Conservation (phyloP, 202 grass and related monocot genomes). For the Sporobolus alterniflorus region DNA sequence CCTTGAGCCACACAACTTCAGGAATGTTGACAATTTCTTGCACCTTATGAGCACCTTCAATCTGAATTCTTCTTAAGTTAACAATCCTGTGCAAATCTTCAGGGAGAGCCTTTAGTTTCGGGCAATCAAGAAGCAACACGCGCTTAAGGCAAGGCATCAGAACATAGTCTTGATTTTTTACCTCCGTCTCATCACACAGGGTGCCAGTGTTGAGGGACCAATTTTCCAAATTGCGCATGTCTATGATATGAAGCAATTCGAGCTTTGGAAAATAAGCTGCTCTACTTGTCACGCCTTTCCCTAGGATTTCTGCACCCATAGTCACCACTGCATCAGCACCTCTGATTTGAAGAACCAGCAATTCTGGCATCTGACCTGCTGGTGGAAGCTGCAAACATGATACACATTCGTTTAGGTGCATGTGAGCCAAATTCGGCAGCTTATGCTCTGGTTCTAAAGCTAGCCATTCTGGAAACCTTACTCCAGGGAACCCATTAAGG, state of each 20-base stretch:
- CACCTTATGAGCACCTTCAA: conserved; percentile 32
- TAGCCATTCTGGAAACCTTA: conserved; percentile 29
- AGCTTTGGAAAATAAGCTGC: conserved; percentile 10
- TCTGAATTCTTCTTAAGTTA: conserved; percentile 20
- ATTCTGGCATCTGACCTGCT: conserved; percentile 29
- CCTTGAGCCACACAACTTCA: conserved; percentile 35
- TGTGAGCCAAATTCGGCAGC: conserved; percentile 25
- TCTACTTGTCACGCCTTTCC: background rate
- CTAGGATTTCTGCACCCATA: conserved; percentile 16
- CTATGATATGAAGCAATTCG: background rate
- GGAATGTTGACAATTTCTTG: conserved; percentile 19
- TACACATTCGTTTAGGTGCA: conserved; percentile 18
- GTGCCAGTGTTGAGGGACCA: background rate
- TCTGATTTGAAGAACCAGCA: background rate
- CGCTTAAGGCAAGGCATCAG: conserved; percentile 23
- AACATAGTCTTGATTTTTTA: background rate
- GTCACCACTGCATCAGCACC: background rate
- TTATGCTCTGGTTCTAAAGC: background rate
- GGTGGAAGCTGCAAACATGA: conserved; percentile 31
- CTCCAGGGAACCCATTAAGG: background rate
- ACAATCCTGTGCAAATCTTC: background rate
- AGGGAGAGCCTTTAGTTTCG: conserved; percentile 23
- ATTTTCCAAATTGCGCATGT: conserved; percentile 19
- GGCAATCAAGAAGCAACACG: conserved; percentile 5
- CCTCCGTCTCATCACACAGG: background rate